Base-by-base conservation (phyloP, 176 grass and related monocot genomes). In the Alloteropsis semialata region DNA sequence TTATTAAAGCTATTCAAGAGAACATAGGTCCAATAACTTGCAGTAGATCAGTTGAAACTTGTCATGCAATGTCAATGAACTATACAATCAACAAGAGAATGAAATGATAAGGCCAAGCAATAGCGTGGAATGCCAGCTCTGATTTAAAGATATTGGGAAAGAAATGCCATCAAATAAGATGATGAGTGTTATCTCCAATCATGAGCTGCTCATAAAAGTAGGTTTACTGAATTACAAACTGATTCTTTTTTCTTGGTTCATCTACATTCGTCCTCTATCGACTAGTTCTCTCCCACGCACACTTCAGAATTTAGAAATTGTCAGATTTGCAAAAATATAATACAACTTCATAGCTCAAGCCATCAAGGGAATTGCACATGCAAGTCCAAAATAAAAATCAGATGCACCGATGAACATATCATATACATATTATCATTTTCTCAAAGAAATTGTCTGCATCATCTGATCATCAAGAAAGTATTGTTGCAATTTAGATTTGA, bases 111-210 rank as follows among this genome's bases (percentile, higher is more conserved):
- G 33, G 60, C 22, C 53, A 58, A 51, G 44, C 13, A 63, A 54
- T 62, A 42, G 7, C 34, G 45, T 44, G 57, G 1, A 73, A 49
- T 22, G 0, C 25, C 17, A 9, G 25, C 59, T 61, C 68, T 27
- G 32, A 51, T 61, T 80, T 48, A 51, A 68, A 28, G 11, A 76
- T 29, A 15, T 51, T 45, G 6, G 15, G 14, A 75, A 72, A 89
- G 17, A 75, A 61, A 41, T 27, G 8, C 27, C 54, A 77, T 36
- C 33, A 48, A 70, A 76, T 69, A 81, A 45, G 43, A 81, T 70
- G 11, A 72, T 74, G 21, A 69, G 57, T 57, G 16, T 79, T 73
- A 78, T 73, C 21, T 42, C 51, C 62, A 68, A 41, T 8, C 49
- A 57, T 22, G 6, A 38, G 2, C 13, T 67, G 17, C 17, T 57